A percentile compares a stretch with the other conserved stretches of the same genome.
These are phyloP conservation scores for Sequoiadendron giganteum DNA, from an alignment of 75 land plant genomes.

Conservation along the genomic window DNA sequence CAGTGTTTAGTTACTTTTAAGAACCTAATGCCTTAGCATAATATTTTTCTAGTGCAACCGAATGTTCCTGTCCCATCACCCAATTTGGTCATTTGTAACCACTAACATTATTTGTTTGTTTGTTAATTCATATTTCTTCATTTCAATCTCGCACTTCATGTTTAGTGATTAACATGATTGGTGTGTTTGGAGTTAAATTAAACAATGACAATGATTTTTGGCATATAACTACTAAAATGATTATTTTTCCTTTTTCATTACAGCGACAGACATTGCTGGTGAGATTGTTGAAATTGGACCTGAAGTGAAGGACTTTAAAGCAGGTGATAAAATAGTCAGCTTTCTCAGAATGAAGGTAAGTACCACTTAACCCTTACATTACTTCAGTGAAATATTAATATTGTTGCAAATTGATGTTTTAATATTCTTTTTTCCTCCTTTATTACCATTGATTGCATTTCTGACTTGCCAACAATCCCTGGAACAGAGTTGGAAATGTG, in stretches of 20 bases:
- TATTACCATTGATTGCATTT: not conserved
- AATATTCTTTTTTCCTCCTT: not conserved
- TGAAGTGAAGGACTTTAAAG: conserved; percentile 13
- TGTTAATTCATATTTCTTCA: not conserved
- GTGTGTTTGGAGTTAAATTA: not conserved
- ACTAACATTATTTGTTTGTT: too few relatives aligned
- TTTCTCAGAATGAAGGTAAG: conserved; percentile 7
- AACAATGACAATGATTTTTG: not conserved
- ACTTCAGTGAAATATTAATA: not conserved
- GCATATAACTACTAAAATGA: not conserved
- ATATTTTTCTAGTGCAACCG: too few relatives aligned
- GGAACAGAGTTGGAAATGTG: not conserved
- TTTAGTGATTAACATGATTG: not conserved
- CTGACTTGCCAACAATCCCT: not conserved
- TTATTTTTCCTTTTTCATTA: not conserved
- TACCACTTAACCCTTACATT: not conserved
- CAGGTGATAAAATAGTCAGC: conserved; percentile 28
- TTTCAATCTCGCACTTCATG: not conserved
- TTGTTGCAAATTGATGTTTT: not conserved
- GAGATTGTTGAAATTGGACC: conserved; percentile 31
- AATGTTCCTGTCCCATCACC: too few relatives aligned
- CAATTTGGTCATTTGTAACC: too few relatives aligned
- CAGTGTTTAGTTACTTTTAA: too few relatives aligned
- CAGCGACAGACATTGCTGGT: conserved; percentile 33
- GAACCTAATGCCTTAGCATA: too few relatives aligned